Evolutionary conservation across 2,329 filamentous ascomycete species (phyloP), one percentile per base, ranked within the genome.

Genomic region (Xylariaceae sp.): DNA sequence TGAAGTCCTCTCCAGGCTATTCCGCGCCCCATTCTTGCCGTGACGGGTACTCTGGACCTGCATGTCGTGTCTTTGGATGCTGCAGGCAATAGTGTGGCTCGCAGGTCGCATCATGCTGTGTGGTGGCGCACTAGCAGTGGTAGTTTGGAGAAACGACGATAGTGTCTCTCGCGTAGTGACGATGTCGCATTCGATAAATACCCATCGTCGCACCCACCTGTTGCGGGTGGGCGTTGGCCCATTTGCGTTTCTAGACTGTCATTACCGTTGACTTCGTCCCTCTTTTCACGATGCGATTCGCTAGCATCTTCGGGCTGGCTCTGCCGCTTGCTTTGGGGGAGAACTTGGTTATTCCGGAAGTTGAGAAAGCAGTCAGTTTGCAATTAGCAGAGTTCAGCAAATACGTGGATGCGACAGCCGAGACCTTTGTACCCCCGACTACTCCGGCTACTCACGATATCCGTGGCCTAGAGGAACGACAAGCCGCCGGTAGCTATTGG

Each of bases 401-500:
- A 1, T 65, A 64, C 21, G 57, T 32, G 9, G 40, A 57, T 37
- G 37, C 39, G 27, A 18, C 13, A 16, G 53, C 53, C 37, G 23
- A 50, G 23, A 63, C 47, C 30, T 41, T 53, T 6, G 24, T 37
- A 43, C 45, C 33, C 9, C 29, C n/a, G 18, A 46, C 29, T 26
- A 18, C 29, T 23, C 15, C 5, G 11, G 18, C 54, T 36, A 37
- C 33, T 44, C 26, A 45, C 3, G 26, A 44, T 46, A 16, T 6
- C 26, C 48, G 37, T 16, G 21, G 8, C 29, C 18, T 64, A 10
- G 51, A 63, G 35, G 53, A 58, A 41, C 59, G 62, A 40, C 52
- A 53, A 36, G 42, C 58, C 8, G 27, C 39, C 15, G 50, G 47
- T 15, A 61, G 39, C 21, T 67, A 64, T 50, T 72, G 68, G 70